Conservation (phyloP, 139 green algal genomes). For the Haematococcus lacustris region DNA sequence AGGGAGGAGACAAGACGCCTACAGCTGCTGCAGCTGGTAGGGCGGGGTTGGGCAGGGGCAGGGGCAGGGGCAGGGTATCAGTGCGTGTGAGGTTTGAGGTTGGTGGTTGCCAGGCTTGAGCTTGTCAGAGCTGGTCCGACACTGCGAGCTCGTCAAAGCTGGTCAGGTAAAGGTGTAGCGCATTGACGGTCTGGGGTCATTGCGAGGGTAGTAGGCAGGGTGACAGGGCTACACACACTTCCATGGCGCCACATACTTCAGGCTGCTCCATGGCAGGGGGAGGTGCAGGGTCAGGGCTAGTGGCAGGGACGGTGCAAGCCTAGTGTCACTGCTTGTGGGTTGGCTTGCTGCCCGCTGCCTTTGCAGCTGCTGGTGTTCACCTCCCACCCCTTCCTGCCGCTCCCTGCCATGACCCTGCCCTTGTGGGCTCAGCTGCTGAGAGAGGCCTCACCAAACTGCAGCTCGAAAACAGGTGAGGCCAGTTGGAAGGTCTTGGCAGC, state of each 20-base stretch:
- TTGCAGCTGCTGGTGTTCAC: constrained; percentile 48
- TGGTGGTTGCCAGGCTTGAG: not conserved
- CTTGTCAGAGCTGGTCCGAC: not conserved
- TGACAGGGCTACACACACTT: no score
- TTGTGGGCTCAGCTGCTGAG: constrained; percentile 52
- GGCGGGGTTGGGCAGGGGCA: not conserved
- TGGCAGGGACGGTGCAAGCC: no score
- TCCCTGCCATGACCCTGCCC: constrained; percentile 50
- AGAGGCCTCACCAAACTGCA: constrained; percentile 19
- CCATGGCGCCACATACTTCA: no score
- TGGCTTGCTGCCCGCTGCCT: not conserved
- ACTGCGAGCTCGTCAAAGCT: no score
- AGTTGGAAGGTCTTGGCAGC: no score
- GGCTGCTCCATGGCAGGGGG: no score
- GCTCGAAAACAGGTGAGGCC: constrained; percentile 6
- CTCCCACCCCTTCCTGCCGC: constrained; percentile 53
- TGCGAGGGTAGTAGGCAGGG: no score
- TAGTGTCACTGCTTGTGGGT: not conserved
- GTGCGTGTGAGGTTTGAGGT: not conserved
- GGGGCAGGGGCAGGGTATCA: not conserved
- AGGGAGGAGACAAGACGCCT: constrained; percentile 10
- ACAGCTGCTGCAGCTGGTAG: constrained; percentile 30
- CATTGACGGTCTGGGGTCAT: no score
- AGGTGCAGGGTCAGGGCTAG: no score
- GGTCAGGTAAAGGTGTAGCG: no score